Evolutionary conservation across 1,284 basidiomycete species (phyloP).

Genomic region (Ustilago crameri): DNA sequence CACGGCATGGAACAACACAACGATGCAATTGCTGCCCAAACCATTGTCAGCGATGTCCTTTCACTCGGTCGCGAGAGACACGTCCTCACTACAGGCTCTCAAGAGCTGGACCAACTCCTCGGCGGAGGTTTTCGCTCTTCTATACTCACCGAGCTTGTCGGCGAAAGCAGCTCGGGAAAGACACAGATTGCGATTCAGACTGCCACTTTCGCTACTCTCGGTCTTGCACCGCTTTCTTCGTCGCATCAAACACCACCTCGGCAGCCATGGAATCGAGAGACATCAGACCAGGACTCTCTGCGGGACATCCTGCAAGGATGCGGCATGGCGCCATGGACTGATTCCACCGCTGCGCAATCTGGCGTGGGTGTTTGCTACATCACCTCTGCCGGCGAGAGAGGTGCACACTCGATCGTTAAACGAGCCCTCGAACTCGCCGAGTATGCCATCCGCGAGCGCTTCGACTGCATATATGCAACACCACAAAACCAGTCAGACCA

Average conservation of each 20-base stretch:
- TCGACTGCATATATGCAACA: constrained; percentile 1
- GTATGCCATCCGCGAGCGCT: constrained; percentile 12
- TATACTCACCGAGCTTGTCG: constrained; percentile 55
- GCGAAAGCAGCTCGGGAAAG: constrained; percentile 61
- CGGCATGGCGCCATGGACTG: constrained; percentile 11
- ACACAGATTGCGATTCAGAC: constrained; percentile 56
- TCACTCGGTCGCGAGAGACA: constrained; percentile 20
- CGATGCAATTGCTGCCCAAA: background rate
- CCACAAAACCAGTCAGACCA: too few relatives aligned
- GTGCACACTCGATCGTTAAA: constrained; percentile 27
- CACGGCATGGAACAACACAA: background rate
- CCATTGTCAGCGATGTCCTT: constrained; percentile 17
- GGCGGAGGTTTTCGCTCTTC: constrained; percentile 43
- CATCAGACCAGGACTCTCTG: constrained; percentile 4
- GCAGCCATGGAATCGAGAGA: too few relatives aligned
- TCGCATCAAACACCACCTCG: background rate
- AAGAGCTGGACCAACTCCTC: constrained; percentile 45
- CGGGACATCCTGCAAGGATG: constrained; percentile 14
- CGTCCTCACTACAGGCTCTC: constrained; percentile 27
- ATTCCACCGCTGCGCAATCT: background rate
- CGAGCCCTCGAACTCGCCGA: constrained; percentile 25
- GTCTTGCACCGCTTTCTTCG: constrained; percentile 10
- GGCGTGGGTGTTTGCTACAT: constrained; percentile 30
- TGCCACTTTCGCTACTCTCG: constrained; percentile 48
- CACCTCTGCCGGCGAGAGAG: constrained; percentile 39